Base-by-base conservation (phyloP, 2,329 filamentous ascomycete genomes). In the Metarhizium album region DNA sequence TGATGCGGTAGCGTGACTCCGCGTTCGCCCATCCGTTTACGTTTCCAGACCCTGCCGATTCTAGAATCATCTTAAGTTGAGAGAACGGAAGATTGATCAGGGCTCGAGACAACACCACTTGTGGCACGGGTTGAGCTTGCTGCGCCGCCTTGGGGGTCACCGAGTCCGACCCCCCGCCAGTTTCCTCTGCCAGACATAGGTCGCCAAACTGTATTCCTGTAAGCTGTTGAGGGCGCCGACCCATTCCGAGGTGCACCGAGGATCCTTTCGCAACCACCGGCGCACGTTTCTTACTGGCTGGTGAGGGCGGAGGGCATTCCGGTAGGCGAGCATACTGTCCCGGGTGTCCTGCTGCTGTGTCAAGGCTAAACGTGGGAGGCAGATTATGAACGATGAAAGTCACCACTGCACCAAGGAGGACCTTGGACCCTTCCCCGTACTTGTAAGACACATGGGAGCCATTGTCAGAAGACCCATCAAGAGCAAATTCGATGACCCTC, bases 141-240 rank as follows among this genome's bases (percentile, higher is more conserved):
- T 55, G 59, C 7, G 58, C 53, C 5, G 57, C 58, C 20, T 58
- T 61, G 6, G 62, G 63, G 40, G 58, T 62, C 35, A 69, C 68
- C 3, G 67, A 63, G 7, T 57, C 57, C 9, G 58, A 43, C 8
- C 55, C 58, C 8, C 55, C 58, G 31, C 55, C 56, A 22, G 60
- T 52, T 22, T 58, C 58, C 22, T 66, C 64, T 0, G 58, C 53
- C 54, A 69, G 47, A 58, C 79, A 70, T 20, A 84, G 68, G 56
- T 87, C 83, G n/a, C 85, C 85, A 59, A 89, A 89, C 53, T 82
- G 79, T 48, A 89, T 87, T 54, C 74, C 76, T 54, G 75, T 78
- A 11, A 86, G 69, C 24, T 81, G 76, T 38, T 67, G 66, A 46
- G 75, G 73, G 47, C 79, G 65, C 48, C 67, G 72, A 7, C 60